phyloP scores from a whole-genome alignment of 2,329 filamentous ascomycete species.

The Fusarium sp. region DNA sequence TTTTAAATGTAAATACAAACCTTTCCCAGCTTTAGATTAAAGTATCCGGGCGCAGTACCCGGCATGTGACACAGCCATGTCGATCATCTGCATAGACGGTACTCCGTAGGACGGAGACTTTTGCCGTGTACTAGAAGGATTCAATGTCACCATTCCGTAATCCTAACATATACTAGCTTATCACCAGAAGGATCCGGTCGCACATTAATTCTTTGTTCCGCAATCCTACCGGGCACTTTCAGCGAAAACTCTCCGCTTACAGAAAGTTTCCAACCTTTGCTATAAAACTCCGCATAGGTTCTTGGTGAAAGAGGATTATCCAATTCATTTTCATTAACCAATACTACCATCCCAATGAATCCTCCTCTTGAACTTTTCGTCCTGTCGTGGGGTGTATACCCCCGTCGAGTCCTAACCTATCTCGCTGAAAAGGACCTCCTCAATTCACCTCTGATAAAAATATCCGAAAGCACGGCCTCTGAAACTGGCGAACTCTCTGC shows the following conservation, averaged over 20 bases:
- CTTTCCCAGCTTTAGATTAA: not conserved
- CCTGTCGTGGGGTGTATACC: slow-evolving; percentile 27
- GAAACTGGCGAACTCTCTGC: not conserved
- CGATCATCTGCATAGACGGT: not conserved
- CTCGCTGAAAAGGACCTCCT: slow-evolving; percentile 23
- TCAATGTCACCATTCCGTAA: not conserved
- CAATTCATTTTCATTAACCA: fast-evolving
- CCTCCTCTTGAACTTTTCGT: slow-evolving; percentile 26
- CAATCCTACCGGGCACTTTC: not conserved
- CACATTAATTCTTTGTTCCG: not conserved
- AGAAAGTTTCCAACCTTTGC: not conserved
- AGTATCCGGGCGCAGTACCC: not conserved
- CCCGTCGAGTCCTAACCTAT: slow-evolving; percentile 28
- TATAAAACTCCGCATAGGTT: fast-evolving
- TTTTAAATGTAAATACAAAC: not conserved
- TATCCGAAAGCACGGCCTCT: not conserved
- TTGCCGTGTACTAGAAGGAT: not conserved
- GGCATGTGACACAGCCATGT: not conserved
- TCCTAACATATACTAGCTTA: not conserved
- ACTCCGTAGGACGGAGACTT: not conserved
- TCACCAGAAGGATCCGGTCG: not conserved
- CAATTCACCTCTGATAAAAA: slow-evolving; percentile 8
- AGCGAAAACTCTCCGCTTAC: not conserved
- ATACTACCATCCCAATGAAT: not conserved
- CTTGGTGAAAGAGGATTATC: fast-evolving